phyloP scores from a whole-genome alignment of 2,329 filamentous ascomycete species.

The Alternaria solani region DNA sequence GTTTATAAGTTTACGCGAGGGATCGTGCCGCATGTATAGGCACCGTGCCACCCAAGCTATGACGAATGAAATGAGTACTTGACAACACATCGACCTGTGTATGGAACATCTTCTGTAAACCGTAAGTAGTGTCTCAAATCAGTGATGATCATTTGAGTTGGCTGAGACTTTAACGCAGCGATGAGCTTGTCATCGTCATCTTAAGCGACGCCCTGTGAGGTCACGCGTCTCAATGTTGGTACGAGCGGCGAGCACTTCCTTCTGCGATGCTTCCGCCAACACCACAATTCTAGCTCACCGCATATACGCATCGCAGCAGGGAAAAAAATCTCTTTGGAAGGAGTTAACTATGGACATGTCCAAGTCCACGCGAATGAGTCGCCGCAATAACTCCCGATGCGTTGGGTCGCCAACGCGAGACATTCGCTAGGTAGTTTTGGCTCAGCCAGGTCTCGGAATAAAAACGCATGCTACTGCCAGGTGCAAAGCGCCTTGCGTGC shows the following conservation, averaged over 20 bases:
- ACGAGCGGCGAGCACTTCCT: not conserved
- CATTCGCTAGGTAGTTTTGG: not conserved
- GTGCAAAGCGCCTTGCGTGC: not conserved
- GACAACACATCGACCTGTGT: not conserved
- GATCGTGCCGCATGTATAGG: not conserved
- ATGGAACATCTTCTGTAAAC: not conserved
- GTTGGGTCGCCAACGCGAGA: not conserved
- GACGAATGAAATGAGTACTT: not conserved
- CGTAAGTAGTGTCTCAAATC: not conserved
- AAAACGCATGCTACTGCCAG: not conserved
- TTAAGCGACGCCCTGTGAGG: no score
- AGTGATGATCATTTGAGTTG: not conserved
- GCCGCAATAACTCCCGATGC: not conserved
- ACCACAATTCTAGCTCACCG: not conserved
- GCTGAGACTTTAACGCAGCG: not conserved
- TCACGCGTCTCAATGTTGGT: not conserved
- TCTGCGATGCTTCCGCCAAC: not conserved
- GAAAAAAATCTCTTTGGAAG: not conserved
- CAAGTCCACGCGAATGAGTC: not conserved
- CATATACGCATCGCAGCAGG: not conserved
- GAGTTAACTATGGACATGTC: not conserved
- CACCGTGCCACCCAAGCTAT: not conserved
- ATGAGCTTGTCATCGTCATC: not conserved
- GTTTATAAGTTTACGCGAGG: not conserved
- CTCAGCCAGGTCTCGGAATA: not conserved